Base-by-base conservation (phyloP, 2,329 filamentous ascomycete genomes). In the Diaporthe caulivora region DNA sequence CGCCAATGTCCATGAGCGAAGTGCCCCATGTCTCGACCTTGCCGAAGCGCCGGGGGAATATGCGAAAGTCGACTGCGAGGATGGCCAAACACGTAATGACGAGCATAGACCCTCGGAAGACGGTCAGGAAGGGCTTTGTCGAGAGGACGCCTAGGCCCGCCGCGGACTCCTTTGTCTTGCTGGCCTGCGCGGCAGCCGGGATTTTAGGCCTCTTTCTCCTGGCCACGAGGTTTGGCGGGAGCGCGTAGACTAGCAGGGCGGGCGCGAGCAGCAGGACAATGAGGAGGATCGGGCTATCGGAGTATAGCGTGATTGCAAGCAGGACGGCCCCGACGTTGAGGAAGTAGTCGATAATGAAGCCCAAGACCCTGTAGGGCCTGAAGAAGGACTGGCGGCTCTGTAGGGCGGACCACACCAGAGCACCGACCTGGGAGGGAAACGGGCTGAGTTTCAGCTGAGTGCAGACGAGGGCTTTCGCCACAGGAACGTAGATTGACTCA, bases 21-120 rank as follows among this genome's bases (percentile, higher is more conserved):
- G 96, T 98, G 71, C 97, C 97, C 95, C 97, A 99, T n/a, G 94
- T 98, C 84, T 99, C 97, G 2, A 97, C 97, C 85, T 99, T 99
- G 72, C 95, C 97, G 81, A 98, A 98, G 42, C 97, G 92, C 37
- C 97, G 91, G 2, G 97, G 97, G 79, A 99, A 99, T 74, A 98
- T 87, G 24, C 89, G 91, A 81, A 99, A 99, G 83, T 99, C 97
- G 68, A 99, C 97, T 21, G 97, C 97, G n/a, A 99, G 89, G 77
- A 99, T 98, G 69, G 95, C 94, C 58, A 97, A 85, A 80, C 94
- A 97, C 10, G 97, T 99, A 77, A 94, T 89, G 67, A 97, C 88
- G 88, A 99, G 91, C 95, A 99, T 97, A 65, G 91, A 91, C 2
- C 95, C 95, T 70, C 97, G 92, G 80, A 98, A 99, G 40, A 92